Percentiles rank a stretch among this genome's conserved stretches.
These are phyloP conservation scores for Fraxinus paxiana DNA, from an alignment of 305 asterid species.

Conservation along the genomic window DNA sequence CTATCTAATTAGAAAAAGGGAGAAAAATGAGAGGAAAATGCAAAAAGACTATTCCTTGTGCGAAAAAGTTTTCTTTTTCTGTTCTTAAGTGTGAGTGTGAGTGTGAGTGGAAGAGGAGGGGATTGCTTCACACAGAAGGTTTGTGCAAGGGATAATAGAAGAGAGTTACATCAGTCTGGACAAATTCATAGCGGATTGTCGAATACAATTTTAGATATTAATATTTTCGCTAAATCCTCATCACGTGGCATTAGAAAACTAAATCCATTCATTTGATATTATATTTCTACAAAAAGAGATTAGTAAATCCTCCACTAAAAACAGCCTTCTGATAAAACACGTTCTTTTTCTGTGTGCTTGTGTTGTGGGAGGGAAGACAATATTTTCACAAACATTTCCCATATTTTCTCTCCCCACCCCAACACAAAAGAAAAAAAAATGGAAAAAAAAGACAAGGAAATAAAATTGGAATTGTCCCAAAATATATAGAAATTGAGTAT, in stretches of 20 bases:
- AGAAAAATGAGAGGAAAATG: neutral
- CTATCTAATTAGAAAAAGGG: neutral
- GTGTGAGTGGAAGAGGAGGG: neutral
- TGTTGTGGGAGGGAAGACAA: neutral
- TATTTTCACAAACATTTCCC: neutral
- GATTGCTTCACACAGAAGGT: neutral
- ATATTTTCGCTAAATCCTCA: constrained; percentile 1
- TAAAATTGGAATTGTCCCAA: neutral
- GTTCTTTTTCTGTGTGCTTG: neutral
- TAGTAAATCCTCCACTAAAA: neutral
- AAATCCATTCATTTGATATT: neutral
- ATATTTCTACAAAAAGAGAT: neutral
- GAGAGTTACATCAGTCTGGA: neutral
- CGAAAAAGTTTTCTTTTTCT: neutral
- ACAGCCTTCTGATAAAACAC: neutral
- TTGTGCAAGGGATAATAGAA: constrained; percentile 1
- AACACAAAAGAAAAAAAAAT: neutral
- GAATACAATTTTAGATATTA: constrained; percentile 3
- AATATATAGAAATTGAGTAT: neutral
- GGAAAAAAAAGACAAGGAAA: neutral
- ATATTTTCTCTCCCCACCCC: neutral
- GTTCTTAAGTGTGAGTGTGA: neutral
- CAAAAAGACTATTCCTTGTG: neutral
- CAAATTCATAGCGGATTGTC: constrained; percentile 2
- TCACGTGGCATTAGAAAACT: neutral